phyloP scores from a whole-genome alignment of 2,329 filamentous ascomycete species.

The Orbilia quercus region DNA sequence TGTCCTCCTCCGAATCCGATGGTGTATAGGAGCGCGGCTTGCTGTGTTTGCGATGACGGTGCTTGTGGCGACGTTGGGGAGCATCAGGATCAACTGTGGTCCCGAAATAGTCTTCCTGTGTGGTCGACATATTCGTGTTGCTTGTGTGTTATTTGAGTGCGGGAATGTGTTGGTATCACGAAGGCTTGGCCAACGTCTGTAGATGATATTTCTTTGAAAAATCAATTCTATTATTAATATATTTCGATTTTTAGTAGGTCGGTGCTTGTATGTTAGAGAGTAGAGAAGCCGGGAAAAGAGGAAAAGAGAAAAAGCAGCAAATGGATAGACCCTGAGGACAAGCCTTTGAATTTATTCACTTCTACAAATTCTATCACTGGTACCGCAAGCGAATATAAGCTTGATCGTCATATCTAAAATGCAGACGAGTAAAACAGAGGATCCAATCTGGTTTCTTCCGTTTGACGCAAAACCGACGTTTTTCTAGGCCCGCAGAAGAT shows the following conservation, averaged over 20 bases:
- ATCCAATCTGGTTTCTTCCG: slow-evolving; percentile 47
- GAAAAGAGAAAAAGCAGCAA: slow-evolving; percentile 34
- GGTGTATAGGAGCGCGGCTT: slow-evolving; percentile 26
- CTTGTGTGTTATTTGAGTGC: slow-evolving; percentile 3
- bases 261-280: background rate
- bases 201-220: too few species aligned
- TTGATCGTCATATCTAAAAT: slow-evolving; percentile 12
- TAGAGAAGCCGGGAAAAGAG: slow-evolving; percentile 5
- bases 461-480: slow-evolving; percentile 47
- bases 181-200: slow-evolving; percentile 21
- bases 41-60: slow-evolving; percentile 34
- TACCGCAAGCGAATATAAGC: slow-evolving; percentile 9
- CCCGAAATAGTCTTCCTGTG: slow-evolving; percentile 54
- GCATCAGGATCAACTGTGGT: slow-evolving; percentile 31
- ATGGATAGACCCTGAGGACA: slow-evolving; percentile 20
- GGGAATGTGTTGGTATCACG: slow-evolving; percentile 12
- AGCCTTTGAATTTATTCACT: slow-evolving; percentile 45
- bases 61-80: slow-evolving; percentile 11
- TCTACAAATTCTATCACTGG: background rate
- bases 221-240: too few species aligned
- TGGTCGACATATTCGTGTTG: slow-evolving; percentile 44
- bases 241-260: slow-evolving; percentile 4
- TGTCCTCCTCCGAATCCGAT: slow-evolving; percentile 29
- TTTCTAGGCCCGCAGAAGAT: background rate
- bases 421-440: background rate